phyloP scores from a whole-genome alignment of 2,329 filamentous ascomycete species.

The Aspergillus niger region DNA sequence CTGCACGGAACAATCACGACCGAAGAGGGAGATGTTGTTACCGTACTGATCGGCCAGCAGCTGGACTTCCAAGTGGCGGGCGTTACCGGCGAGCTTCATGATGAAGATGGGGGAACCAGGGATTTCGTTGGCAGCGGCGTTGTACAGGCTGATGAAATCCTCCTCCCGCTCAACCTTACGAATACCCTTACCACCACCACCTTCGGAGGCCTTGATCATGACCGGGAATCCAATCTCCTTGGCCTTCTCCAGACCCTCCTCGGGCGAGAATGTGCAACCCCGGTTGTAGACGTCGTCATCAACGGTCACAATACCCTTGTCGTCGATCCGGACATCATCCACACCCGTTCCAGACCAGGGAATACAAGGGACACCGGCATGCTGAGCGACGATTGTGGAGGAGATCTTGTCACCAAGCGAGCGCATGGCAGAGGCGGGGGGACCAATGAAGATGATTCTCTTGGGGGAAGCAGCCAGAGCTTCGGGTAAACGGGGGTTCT shows the following conservation, averaged over 20 bases:
- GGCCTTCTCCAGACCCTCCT: conserved; percentile 86
- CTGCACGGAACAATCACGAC: conserved; percentile 98
- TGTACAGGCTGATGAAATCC: conserved; percentile 84
- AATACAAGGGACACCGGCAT: conserved; percentile 93
- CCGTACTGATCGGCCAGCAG: conserved; percentile 97
- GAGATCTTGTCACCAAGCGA: conserved; percentile 99
- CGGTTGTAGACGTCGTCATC: conserved; percentile 80
- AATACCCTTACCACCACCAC: conserved; percentile 98
- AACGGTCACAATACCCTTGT: conserved; percentile 87
- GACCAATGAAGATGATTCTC: conserved; percentile 99
- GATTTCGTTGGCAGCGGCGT: conserved; percentile 94
- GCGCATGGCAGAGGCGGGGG: conserved; percentile 96
- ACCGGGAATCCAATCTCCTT: conserved; percentile 94
- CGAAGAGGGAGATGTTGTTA: conserved; percentile 98
- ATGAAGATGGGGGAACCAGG: conserved; percentile 99
- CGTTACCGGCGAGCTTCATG: conserved; percentile 98
- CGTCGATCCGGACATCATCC: conserved; percentile 74
- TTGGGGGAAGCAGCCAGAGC: conserved; percentile 93
- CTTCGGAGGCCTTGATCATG: conserved; percentile 99
- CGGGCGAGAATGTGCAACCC: conserved; percentile 84
- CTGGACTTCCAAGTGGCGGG: conserved; percentile 95
- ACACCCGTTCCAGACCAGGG: conserved; percentile 99
- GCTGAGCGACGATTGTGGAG: conserved; percentile 97
- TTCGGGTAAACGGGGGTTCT: conserved; percentile 97
- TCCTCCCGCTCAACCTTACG: conserved; percentile 88